These are phyloP conservation scores for Penicillium sp. DNA, from an alignment of 2,329 filamentous ascomycete genomes.

Conservation along the genomic window DNA sequence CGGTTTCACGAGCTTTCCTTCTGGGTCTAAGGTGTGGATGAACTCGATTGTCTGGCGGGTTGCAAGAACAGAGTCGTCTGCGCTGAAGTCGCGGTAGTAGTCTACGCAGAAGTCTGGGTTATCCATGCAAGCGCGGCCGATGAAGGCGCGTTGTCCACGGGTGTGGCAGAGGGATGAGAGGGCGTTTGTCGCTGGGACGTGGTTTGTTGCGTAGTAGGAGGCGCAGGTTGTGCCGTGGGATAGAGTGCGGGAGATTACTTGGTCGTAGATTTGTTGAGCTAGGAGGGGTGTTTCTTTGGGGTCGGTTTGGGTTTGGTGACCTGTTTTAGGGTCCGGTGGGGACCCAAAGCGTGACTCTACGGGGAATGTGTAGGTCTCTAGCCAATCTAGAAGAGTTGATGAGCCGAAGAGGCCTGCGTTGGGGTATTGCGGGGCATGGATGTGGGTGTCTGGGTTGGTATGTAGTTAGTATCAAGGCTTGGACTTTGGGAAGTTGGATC, in stretches of 20 bases:
- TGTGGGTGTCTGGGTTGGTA: constrained; percentile 72
- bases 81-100: constrained; percentile 74
- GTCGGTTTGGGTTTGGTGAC: constrained; percentile 8
- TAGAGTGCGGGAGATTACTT: constrained; percentile 76
- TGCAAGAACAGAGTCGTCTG: constrained; percentile 56
- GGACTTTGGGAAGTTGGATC: not conserved
- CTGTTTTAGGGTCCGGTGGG: constrained; percentile 16
- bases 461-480: not conserved
- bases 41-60: constrained; percentile 64
- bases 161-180: constrained; percentile 79
- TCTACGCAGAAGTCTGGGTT: constrained; percentile 62
- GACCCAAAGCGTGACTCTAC: constrained; percentile 72
- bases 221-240: constrained; percentile 90
- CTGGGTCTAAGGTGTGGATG: constrained; percentile 66
- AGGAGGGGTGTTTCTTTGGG: constrained; percentile 27
- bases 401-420: constrained; percentile 94
- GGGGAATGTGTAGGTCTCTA: constrained; percentile 92
- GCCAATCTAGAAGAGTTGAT: constrained; percentile 88
- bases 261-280: constrained; percentile 63
- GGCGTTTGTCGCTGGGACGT: constrained; percentile 85
- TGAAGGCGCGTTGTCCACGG: constrained; percentile 81
- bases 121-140: constrained; percentile 97
- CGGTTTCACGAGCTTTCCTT: constrained; percentile 63
- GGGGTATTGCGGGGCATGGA: constrained; percentile 92
- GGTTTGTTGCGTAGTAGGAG: constrained; percentile 89